These are phyloP conservation scores for Trypanosoma cruzi DNA, from an alignment of 208 protist genomes.

Conservation along the genomic window DNA sequence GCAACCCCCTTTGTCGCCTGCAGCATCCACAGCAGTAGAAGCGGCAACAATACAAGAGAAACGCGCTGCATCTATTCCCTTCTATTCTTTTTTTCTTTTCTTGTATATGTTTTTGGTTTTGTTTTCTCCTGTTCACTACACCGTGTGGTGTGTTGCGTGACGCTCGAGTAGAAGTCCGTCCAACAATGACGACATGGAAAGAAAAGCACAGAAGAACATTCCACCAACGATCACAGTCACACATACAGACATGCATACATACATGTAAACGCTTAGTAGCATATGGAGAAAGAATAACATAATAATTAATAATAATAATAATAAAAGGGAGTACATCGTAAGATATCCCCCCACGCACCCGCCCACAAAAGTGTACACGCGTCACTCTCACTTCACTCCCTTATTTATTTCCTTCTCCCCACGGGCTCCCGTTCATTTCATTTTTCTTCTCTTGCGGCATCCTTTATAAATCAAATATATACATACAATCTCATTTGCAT, in stretches of 20 bases:
- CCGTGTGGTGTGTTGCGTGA: background rate
- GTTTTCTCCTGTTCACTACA: background rate
- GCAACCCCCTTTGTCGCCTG: slow-evolving; percentile 2
- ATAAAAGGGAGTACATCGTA: background rate
- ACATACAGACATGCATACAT: background rate
- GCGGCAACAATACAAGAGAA: slow-evolving; percentile 18
- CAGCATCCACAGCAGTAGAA: slow-evolving; percentile 7
- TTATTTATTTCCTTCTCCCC: background rate
- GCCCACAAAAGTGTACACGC: background rate
- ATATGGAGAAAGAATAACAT: background rate
- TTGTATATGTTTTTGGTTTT: background rate
- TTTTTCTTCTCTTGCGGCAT: background rate
- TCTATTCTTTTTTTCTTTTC: background rate
- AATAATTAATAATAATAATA: no score
- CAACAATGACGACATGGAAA: background rate
- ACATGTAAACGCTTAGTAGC: background rate
- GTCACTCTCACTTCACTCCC: background rate
- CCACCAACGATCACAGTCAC: background rate
- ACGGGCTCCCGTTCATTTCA: background rate
- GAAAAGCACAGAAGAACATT: background rate
- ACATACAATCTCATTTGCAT: background rate
- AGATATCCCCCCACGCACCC: background rate
- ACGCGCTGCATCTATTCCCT: background rate
- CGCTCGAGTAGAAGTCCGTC: background rate
- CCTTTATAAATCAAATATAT: background rate